Evolutionary conservation across 2,329 filamentous ascomycete genomes (phyloP), one percentile per base, ranked within the genome.

Genomic region (Nannizziopsis barbatae): DNA sequence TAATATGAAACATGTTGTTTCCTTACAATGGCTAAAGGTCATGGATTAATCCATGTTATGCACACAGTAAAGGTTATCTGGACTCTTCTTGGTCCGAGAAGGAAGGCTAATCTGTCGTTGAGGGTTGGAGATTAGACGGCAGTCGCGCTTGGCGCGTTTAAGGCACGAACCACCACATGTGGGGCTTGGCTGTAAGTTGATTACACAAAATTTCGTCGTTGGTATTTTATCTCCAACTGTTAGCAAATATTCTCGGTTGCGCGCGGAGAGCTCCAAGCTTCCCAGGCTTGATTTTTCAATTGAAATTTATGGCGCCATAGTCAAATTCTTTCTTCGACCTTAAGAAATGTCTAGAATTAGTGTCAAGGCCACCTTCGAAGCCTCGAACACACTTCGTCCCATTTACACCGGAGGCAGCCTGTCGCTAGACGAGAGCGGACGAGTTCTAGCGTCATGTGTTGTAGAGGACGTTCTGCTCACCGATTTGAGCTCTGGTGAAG

Each of bases 321-420:
- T 15, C 8, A 22, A 35, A 8, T 17, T 33, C 7, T n/a, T 18
- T 14, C 11, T 37, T 3, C 32, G 11, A 18, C 27, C 22, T 42
- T 37, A 9, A 36, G 32, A 38, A 44, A 69, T 69, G 57, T 76
- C 75, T 60, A 75, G 75, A 64, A 67, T 75, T 52, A 71, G 70
- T 36, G 66, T 75, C 58, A 93, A 88, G 73, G 95, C 88, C 50
- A 95, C 90, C 2, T 98, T 95, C 65, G 86, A 93, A 61, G 79
- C 84, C 50, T 77, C 77, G 55, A 80, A 84, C 60, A 85, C 87
- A 42, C 84, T 98, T 49, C 85, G 88, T 58, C 92, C 92, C 15
- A 90, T 96, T 43, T 95, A 92, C 63, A 95, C 90, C 1, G 92
- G 92, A 47, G 92, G 92, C 38, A 83, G 85, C 55, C 81, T 94